phyloP scores from a whole-genome alignment of 176 grass and related monocot genomes.

The Urochloa ruziziensis region DNA sequence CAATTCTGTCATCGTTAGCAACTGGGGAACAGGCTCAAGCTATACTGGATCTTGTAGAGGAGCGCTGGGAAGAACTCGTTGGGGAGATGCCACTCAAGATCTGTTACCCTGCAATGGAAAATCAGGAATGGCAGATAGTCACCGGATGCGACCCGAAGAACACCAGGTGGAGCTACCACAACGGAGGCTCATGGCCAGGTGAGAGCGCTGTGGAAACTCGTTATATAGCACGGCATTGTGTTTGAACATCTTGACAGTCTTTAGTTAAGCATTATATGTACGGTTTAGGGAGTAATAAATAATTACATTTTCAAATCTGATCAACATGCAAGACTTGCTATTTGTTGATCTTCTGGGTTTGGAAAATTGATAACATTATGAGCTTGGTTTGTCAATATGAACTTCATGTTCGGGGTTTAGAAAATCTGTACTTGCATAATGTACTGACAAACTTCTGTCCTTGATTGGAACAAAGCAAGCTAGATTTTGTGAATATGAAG shows the following conservation, averaged over 20 bases:
- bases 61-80: constrained; percentile 64
- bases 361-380: not conserved
- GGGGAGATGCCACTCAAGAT: constrained; percentile 80
- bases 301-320: not conserved
- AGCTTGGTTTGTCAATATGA: not conserved
- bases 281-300: not conserved
- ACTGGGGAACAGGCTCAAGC: constrained; percentile 62
- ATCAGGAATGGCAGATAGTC: constrained; percentile 66
- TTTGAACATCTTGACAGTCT: not conserved
- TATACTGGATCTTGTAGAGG: constrained; percentile 78
- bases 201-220: not conserved
- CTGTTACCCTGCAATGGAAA: constrained; percentile 79
- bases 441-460: not conserved
- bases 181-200: constrained; percentile 86
- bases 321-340: not conserved
- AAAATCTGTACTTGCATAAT: not conserved
- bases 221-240: not conserved
- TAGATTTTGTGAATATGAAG: not conserved
- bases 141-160: constrained; percentile 83
- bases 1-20: constrained; percentile 67
- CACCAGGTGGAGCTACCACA: constrained; percentile 86
- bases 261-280: not conserved
- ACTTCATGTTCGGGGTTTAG: not conserved
- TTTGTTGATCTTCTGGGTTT: not conserved
- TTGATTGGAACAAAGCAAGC: not conserved